These are phyloP conservation scores for Isatis lusitanica DNA, from an alignment of 441 rosid genomes.

Conservation along the genomic window DNA sequence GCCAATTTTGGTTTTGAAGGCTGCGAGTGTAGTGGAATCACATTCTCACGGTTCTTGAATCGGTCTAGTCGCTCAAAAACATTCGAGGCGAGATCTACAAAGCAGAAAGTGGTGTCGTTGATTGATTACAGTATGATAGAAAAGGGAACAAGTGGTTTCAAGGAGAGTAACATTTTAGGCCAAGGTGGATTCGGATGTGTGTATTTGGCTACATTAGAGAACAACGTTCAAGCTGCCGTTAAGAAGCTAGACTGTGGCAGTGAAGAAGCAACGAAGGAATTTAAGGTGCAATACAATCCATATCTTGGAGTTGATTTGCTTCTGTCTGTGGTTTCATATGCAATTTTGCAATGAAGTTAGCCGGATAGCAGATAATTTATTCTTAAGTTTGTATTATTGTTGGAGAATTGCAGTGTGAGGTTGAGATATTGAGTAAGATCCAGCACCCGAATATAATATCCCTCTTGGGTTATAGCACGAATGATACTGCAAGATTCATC, in stretches of 20 bases:
- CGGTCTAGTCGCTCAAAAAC: conserved; percentile 51
- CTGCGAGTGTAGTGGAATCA: conserved; percentile 52
- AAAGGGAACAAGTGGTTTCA: conserved; percentile 66
- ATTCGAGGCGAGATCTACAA: conserved; percentile 45
- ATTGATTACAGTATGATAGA: conserved; percentile 66
- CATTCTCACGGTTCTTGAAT: conserved; percentile 51
- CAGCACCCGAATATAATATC: conserved; percentile 77
- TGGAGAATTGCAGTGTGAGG: conserved; percentile 69
- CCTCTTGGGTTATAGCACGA: conserved; percentile 67
- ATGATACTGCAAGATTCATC: conserved; percentile 56
- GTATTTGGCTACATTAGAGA: conserved; percentile 66
- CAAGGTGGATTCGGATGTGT: conserved; percentile 89
- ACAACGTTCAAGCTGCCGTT: conserved; percentile 61
- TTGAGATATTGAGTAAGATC: conserved; percentile 68
- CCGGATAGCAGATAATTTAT: neutral
- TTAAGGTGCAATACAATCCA: conserved; percentile 51
- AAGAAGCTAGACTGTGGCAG: conserved; percentile 71
- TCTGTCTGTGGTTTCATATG: neutral
- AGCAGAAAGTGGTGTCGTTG: conserved; percentile 52
- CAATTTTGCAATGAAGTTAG: neutral
- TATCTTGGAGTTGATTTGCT: conserved; percentile 6
- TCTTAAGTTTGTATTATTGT: neutral
- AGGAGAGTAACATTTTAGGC: conserved; percentile 68
- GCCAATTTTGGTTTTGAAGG: conserved; percentile 30
- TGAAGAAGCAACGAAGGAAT: conserved; percentile 70